Evolutionary conservation across 306 rosid genomes (phyloP), one percentile per base, ranked within the genome.

Genomic region (Vicia villosa): DNA sequence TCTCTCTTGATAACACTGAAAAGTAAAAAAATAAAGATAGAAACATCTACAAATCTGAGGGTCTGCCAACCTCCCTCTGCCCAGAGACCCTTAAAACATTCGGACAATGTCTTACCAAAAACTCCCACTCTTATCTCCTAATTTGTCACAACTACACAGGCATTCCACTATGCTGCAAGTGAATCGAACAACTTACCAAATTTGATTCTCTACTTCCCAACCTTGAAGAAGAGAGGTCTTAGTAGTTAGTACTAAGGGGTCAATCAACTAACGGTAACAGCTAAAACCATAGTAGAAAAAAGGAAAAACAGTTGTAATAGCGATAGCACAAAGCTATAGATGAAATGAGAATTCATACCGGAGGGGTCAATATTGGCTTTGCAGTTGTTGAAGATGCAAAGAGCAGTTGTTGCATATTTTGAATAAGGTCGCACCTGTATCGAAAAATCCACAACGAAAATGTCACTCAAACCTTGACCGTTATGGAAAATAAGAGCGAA

Each of bases 321-420:
- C n/a, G n/a, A n/a, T n/a, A n/a, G n/a, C n/a, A n/a, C n/a, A n/a
- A n/a, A 73, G 68, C 40, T 19, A 70, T 77, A 28, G n/a, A 38
- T 46, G 6, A 24, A 71, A 58, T 36, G 71, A 62, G n/a, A 30
- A 67, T 16, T 19, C 72, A 49, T 87, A 94, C 97, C 89, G 97
- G 86, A 72, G 99, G 96, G 13, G 99, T 94, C 80, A 94, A 70
- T 69, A 88, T 87, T 37, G 99, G 97, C 76, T 94, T 96, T 6
- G 99, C 99, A 15, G 99, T 94, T 64, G 99, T 91, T 32, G 99
- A 94, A 78, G 99, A 90, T 11, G 97, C 99, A 77, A 91, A 91
- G 52, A 91, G 92, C 71, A 91, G 81, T 81, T 87, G 94, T 78
- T 94, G 99, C 83, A 91, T 78, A 80, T 90, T 90, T 87, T 94